Evolutionary conservation across 1,284 basidiomycete genomes (phyloP).

Genomic region (Heterobasidion parviporum): DNA sequence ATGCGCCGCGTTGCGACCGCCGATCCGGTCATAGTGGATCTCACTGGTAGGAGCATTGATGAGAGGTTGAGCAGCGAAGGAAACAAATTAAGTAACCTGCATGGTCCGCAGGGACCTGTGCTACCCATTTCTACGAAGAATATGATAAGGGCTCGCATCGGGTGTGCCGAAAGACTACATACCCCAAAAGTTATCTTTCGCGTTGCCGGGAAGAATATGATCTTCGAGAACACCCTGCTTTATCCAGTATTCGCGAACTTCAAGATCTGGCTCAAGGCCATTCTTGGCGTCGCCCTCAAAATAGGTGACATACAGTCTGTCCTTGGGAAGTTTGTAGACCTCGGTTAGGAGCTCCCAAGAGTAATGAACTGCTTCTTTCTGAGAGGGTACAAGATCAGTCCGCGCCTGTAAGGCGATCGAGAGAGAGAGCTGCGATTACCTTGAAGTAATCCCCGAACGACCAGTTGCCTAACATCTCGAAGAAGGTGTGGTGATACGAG

Average conservation of each 20-base stretch:
- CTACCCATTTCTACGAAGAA: slow-evolving; percentile 84
- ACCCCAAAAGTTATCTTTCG: slow-evolving; percentile 99
- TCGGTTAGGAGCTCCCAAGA: slow-evolving; percentile 93
- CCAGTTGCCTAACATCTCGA: slow-evolving; percentile 99
- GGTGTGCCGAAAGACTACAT: slow-evolving; percentile 19
- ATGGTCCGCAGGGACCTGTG: slow-evolving; percentile 96
- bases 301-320: slow-evolving; percentile 95
- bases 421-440: slow-evolving; percentile 29
- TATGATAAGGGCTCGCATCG: slow-evolving; percentile 2
- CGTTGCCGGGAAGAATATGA: slow-evolving; percentile 90
- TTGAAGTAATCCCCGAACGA: slow-evolving; percentile 99
- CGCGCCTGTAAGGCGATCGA: not conserved
- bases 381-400: not conserved
- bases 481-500: slow-evolving; percentile 95
- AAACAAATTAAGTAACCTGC: slow-evolving; percentile 48
- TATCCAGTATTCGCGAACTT: slow-evolving; percentile 84
- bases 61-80: not conserved
- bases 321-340: slow-evolving; percentile 83
- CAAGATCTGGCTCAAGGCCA: slow-evolving; percentile 84
- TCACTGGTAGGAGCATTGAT: slow-evolving; percentile 46
- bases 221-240: slow-evolving; percentile 82
- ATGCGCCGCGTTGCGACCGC: slow-evolving; percentile 84
- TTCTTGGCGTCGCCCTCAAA: slow-evolving; percentile 89
- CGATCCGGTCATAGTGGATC: slow-evolving; percentile 95
- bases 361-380: slow-evolving; percentile 89